Evolutionary conservation across 2,329 filamentous ascomycete species (phyloP).

Genomic region (Simplicillium aogashimaense): DNA sequence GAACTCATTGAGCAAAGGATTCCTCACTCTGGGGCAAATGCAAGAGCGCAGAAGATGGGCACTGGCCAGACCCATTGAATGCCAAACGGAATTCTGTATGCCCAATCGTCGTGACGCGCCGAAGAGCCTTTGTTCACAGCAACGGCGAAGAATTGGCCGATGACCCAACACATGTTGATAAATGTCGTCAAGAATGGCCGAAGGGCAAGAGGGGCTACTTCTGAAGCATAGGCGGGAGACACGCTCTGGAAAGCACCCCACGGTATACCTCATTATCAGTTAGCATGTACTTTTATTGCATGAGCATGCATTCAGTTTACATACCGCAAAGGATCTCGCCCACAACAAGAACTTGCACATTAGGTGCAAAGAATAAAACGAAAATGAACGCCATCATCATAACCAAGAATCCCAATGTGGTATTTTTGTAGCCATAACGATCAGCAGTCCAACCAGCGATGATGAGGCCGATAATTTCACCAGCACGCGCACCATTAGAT

Average conservation of each 20-base stretch:
- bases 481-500: slow-evolving; percentile 40
- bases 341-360: slow-evolving; percentile 32
- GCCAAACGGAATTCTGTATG: slow-evolving; percentile 39
- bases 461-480: slow-evolving; percentile 45
- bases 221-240: slow-evolving; percentile 42
- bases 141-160: slow-evolving; percentile 41
- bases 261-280: slow-evolving; percentile 29
- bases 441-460: slow-evolving; percentile 43
- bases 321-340: slow-evolving; percentile 35
- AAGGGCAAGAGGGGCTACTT: slow-evolving; percentile 36
- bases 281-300: slow-evolving; percentile 5
- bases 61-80: slow-evolving; percentile 44
- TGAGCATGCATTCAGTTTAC: slow-evolving; percentile 1
- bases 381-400: slow-evolving; percentile 41
- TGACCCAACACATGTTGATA: slow-evolving; percentile 48
- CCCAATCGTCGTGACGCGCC: slow-evolving; percentile 29
- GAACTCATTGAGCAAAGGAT: not conserved
- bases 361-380: slow-evolving; percentile 41
- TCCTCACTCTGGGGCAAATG: slow-evolving; percentile 37
- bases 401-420: slow-evolving; percentile 34
- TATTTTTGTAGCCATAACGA: slow-evolving; percentile 37
- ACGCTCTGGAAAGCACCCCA: slow-evolving; percentile 44
- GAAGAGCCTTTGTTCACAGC: slow-evolving; percentile 35
- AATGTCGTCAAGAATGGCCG: slow-evolving; percentile 43
- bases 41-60: slow-evolving; percentile 30